Evolutionary conservation across 768 basidiomycete genomes (phyloP).

Genomic region (Mycena olivaceomarginata): DNA sequence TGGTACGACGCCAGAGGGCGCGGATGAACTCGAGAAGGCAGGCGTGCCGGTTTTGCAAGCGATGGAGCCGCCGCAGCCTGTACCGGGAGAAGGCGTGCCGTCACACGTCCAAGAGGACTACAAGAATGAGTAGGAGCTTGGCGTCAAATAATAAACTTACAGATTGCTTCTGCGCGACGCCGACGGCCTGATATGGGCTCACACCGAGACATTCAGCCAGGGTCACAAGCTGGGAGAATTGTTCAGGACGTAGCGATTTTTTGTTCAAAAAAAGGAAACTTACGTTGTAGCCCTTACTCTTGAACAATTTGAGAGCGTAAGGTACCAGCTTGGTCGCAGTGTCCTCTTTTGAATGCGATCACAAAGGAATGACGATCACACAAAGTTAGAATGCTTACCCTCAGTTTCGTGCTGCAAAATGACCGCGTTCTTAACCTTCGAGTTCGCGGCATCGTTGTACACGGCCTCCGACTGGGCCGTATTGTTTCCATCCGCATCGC

Average conservation of each 20-base stretch:
- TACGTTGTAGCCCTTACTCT: constrained; percentile 49
- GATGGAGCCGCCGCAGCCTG: neutral
- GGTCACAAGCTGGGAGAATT: neutral
- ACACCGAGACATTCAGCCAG: neutral
- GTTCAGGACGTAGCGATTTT: neutral
- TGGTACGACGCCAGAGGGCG: too few species aligned
- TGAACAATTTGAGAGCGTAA: constrained; percentile 27
- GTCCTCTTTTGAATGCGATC: neutral
- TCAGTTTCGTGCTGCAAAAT: constrained; percentile 5
- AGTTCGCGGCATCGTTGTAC: neutral
- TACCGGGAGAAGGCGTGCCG: neutral
- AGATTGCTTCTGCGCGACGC: neutral
- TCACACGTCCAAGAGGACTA: neutral
- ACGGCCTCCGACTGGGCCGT: constrained; percentile 4
- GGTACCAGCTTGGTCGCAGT: constrained; percentile 25
- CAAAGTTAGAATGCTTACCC: neutral
- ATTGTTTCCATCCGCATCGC: neutral
- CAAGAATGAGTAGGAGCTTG: too few species aligned
- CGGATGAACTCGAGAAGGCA: neutral
- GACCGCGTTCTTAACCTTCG: neutral
- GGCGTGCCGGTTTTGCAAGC: neutral
- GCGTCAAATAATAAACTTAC: neutral
- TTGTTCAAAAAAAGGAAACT: neutral
- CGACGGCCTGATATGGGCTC: neutral
- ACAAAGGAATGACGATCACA: neutral